These are phyloP conservation scores for Mycena floridula DNA, from an alignment of 768 basidiomycete species.

Conservation along the genomic window DNA sequence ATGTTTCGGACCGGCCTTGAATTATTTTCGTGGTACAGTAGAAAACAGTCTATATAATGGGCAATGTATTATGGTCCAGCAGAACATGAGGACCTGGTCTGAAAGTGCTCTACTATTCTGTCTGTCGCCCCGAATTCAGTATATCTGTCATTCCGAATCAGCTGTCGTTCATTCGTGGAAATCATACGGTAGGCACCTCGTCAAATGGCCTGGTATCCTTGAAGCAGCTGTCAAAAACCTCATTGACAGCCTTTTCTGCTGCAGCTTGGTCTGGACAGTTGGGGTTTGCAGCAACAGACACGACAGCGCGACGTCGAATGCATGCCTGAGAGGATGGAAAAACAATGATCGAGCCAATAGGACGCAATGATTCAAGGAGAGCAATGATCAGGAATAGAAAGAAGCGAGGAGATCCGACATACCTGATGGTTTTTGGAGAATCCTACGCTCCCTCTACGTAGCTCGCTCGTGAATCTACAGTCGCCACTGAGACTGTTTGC, in stretches of 20 bases:
- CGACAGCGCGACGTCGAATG: conserved; percentile 79
- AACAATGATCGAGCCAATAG: conserved; percentile 5
- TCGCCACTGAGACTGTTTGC: conserved; percentile 93
- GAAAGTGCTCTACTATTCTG: no score
- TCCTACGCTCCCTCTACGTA: conserved; percentile 65
- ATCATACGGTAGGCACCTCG: conserved; percentile 77
- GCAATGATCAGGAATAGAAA: no score
- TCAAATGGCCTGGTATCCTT: conserved; percentile 95
- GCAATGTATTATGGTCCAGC: no score
- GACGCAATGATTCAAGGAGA: conserved; percentile 1
- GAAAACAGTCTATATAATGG: no score
- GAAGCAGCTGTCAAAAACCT: conserved; percentile 97
- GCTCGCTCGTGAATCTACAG: conserved; percentile 80
- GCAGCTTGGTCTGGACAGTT: conserved; percentile 67
- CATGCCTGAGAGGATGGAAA: conserved; percentile 74
- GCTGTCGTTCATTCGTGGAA: no score
- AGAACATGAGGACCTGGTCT: no score
- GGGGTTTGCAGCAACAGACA: conserved; percentile 79
- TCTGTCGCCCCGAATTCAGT: no score
- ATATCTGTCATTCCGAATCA: no score
- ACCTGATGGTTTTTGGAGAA: conserved; percentile 97
- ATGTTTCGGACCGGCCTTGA: no score
- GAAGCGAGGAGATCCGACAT: conserved; percentile 11
- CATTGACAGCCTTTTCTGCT: conserved; percentile 88
- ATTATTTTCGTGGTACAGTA: no score